Evolutionary conservation across 305 asterid genomes (phyloP), one percentile per base, ranked within the genome.

Genomic region (Solanum chacoense): DNA sequence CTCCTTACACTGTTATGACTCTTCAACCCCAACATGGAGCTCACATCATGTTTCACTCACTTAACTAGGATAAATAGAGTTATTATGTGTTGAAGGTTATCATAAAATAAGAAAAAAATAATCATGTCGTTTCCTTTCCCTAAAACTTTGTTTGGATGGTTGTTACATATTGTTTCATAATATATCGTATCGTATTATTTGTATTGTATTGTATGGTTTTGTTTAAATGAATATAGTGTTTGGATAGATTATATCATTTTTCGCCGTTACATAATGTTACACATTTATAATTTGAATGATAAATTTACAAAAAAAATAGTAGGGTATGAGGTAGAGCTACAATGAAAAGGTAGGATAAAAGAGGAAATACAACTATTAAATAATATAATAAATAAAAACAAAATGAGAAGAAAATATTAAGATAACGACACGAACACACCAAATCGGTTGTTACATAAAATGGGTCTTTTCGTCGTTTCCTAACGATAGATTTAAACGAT

Each of bases 21-120:
- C 94, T 92, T 87, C 94, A 93, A 88, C 96, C 95, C 38, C 95
- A 94, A 59, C 91, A 93, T 88, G 94, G 95, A 88, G 96, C 95
- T 87, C 93, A 78, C 12, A 67, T 94, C 59, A 65, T 85, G 28
- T 80, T 91, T 75, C 91, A 87, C 84, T 67, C 11, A 36, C 84
- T 92, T 71, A 80, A 80, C n/a, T 80, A 80, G 37, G 13, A 80
- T 80, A 87, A 85, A 73, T 42, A 10, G 16, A 40, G 85, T 80
- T 42, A 40, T 14, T 80, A 38, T 28, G 28, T 42, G 18, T 40
- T 42, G 67, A 80, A 80, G 69, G 34, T 80, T 40, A 59, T 28
- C 67, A 1, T 26, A 40, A 80, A 40, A 40, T 40, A 26, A 42
- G 10, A 79, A 38, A 40, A 7, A 7, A 13, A 40, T 26, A 8